These are phyloP conservation scores for Fonsecaea nubica DNA, from an alignment of 2,329 filamentous ascomycete species.

Conservation along the genomic window DNA sequence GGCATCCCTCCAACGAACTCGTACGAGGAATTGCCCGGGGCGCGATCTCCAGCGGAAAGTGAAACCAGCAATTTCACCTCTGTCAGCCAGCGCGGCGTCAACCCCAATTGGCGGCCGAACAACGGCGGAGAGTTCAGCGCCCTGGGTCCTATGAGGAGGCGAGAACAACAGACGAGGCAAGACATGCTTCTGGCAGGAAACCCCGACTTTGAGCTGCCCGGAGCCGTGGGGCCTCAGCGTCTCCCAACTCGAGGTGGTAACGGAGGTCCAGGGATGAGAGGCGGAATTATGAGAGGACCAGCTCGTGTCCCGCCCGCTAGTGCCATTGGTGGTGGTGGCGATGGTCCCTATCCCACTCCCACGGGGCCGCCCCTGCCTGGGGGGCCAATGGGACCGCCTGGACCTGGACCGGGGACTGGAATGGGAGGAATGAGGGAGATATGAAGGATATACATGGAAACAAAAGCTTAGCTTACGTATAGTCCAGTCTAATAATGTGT, in stretches of 20 bases:
- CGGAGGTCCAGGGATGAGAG: slow-evolving; percentile 29
- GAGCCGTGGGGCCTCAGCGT: slow-evolving; percentile 38
- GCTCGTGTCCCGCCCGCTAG: slow-evolving; percentile 29
- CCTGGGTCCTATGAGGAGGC: slow-evolving; percentile 53
- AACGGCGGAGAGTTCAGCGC: slow-evolving; percentile 45
- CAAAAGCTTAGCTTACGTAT: slow-evolving; percentile 14
- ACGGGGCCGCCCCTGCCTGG: slow-evolving; percentile 19
- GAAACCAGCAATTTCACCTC: slow-evolving; percentile 88
- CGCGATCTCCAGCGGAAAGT: slow-evolving; percentile 75
- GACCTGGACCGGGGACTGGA: slow-evolving; percentile 10
- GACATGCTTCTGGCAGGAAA: slow-evolving; percentile 80
- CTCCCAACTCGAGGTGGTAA: slow-evolving; percentile 20
- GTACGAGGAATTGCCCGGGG: slow-evolving; percentile 69
- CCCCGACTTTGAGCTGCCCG: slow-evolving; percentile 81
- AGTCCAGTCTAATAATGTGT: slow-evolving; percentile 22
- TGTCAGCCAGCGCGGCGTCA: slow-evolving; percentile 84
- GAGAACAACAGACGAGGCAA: slow-evolving; percentile 63
- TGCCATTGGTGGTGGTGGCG: slow-evolving; percentile 25
- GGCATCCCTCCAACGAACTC: slow-evolving; percentile 43
- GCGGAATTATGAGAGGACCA: slow-evolving; percentile 28
- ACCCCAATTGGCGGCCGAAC: slow-evolving; percentile 80
- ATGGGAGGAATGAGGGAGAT: slow-evolving; percentile 25
- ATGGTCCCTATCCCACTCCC: slow-evolving; percentile 32
- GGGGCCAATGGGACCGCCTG: slow-evolving; percentile 14
- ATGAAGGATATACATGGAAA: slow-evolving; percentile 16